Base-by-base conservation (phyloP, 805 yeast genomes). In the Dipodascus albidus region DNA sequence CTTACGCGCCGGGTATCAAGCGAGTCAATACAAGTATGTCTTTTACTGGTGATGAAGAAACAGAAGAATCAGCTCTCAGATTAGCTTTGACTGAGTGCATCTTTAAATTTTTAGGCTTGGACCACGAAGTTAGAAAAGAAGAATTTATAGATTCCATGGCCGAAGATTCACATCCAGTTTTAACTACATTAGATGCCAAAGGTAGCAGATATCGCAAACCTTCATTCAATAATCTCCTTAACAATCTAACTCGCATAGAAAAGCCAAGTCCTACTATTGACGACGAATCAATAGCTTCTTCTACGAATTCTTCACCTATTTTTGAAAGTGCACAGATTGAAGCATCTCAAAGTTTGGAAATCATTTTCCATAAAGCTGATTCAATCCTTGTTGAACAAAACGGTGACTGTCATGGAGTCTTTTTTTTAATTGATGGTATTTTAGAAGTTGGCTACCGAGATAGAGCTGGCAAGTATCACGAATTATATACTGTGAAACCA, bases 391-490 rank as follows among this genome's bases (percentile, higher is more conserved):
- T 85, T 9, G 75, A 80, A 52, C 86, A 85, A 56, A 80, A 83
- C 50, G 77, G 81, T 14, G 74, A 76, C 50, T 80, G 83, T 49
- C 79, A 82, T 1, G 99, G 98, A 0, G 65, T 91, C 11, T 87
- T 74, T 63, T 91, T 84, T 62, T 82, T 91, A 2, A 78, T 91
- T 50, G 84, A 83, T 53, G 99, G 99, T 1, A 61, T 74, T 3
- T 68, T 91, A 38, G 88, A 85, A 47, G 86, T 88, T 0, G 70
- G 73, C 3, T 76, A 76, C 58, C 63, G 65, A n/a, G 76, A 74
- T 49, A 52, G 56, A 52, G 53, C 55, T 44, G 50, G 52, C 21
- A 54, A 47, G 17, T 56, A 56, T 44, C 50, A 58, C 6, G 58
- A 57, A 3, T 60, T 87, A 1, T 83, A 82, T 59, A 75, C 81